Evolutionary conservation across 2,329 filamentous ascomycete genomes (phyloP), one percentile per base, ranked within the genome.

Genomic region (Ascochyta pisi): DNA sequence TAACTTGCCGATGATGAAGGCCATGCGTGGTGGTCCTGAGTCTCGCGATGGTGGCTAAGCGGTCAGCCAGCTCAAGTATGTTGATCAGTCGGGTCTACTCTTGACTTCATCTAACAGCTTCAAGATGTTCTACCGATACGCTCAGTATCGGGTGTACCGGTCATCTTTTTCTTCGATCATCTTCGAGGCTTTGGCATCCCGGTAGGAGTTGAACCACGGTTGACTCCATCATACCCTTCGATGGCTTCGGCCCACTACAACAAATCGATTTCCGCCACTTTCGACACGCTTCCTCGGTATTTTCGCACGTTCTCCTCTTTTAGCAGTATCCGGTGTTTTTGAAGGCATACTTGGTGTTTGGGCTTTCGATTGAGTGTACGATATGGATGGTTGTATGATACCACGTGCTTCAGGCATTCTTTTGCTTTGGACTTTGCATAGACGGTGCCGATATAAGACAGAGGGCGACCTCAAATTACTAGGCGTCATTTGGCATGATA

Each of bases 41-140:
- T 68, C 69, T 4, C 64, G 73, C 27, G 66, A 70, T 51, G 73
- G 73, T 43, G 71, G 71, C 31, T 75, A 73, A 69, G 34, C 33
- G 8, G 24, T 42, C 43, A 6, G 12, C 43, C 47, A 43, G 24
- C 29, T 55, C 42, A 50, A 42, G 53, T 56, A 56, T 51, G 53
- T 51, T 43, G 38, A 51, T 43, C 42, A 48, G 34, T 43, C 34
- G 31, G 27, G 42, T 24, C 26, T 38, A 19, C 8, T 37, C 40
- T 48, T 39, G 24, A 54, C 31, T 24, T 15, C 38, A 33, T 47
- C 65, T 66, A 57, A 68, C 58, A 54, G 42, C 4, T 19, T 2
- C 13, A 29, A 63, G 64, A 40, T 16, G 34, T 51, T 27, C 51
- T 31, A 19, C 37, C 50, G 50, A 37, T 44, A 43, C 8, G 10